These are phyloP conservation scores for Chenopodium berlandieri DNA, from an alignment of 148 eudicot genomes.

Conservation along the genomic window DNA sequence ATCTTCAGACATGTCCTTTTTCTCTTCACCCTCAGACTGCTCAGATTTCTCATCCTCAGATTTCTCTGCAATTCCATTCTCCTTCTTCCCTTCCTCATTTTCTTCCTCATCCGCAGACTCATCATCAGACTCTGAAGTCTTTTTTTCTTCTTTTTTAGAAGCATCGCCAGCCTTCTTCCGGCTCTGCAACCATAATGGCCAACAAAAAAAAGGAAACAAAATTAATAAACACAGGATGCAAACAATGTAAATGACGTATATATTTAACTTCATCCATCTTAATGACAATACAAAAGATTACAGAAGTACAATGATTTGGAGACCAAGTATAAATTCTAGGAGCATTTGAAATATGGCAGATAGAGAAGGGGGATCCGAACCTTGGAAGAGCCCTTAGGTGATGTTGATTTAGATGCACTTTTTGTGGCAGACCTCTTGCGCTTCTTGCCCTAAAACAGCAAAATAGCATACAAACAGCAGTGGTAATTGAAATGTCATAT, in stretches of 20 bases:
- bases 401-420: constrained; percentile 44
- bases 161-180: constrained; percentile 36
- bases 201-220: neutral
- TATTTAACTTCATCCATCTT: neutral
- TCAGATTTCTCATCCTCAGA: constrained; percentile 62
- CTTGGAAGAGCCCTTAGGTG: constrained; percentile 69
- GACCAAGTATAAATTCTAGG: neutral
- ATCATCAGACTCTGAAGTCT: constrained; percentile 50
- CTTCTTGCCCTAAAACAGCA: constrained; percentile 59
- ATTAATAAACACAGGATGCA: neutral
- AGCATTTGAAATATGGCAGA: neutral
- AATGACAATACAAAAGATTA: neutral
- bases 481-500: constrained; percentile 12
- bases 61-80: constrained; percentile 46
- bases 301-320: neutral
- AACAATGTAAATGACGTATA: neutral
- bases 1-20: constrained; percentile 39
- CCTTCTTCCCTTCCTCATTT: constrained; percentile 37
- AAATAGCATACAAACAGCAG: neutral
- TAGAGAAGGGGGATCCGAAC: constrained; percentile 27
- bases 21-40: constrained; percentile 41
- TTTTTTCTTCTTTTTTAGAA: constrained; percentile 42
- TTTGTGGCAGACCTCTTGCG: constrained; percentile 61
- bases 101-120: constrained; percentile 44
- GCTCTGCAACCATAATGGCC: constrained; percentile 37